phyloP scores from a whole-genome alignment of 345 rosid genomes.

The Noccaea bulbosa region DNA sequence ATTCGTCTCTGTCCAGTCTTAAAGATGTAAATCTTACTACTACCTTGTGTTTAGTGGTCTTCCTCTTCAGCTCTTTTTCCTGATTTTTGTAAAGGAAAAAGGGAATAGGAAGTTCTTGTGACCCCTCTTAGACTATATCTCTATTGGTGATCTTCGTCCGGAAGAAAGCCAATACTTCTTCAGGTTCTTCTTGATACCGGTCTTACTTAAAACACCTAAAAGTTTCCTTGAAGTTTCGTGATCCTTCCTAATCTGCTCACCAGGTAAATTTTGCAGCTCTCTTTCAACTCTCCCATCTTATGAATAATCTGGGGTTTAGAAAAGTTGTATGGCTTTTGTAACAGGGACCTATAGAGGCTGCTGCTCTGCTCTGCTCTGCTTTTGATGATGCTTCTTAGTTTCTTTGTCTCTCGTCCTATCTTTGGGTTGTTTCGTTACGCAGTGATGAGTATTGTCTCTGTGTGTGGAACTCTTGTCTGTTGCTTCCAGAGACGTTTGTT shows the following conservation, averaged over 20 bases:
- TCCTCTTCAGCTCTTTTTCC: conserved; percentile 55
- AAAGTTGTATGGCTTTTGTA: conserved; percentile 21
- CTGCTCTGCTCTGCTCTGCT: conserved; percentile 23
- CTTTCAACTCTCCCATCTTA: not conserved
- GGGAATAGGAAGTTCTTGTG: conserved; percentile 53
- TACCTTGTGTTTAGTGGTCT: conserved; percentile 42
- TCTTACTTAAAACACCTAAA: conserved; percentile 16
- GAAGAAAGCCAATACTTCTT: conserved; percentile 17
- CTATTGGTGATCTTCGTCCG: conserved; percentile 21
- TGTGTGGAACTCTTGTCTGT: conserved; percentile 27
- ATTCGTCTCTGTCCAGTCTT: conserved; percentile 34
- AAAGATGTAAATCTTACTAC: conserved; percentile 31
- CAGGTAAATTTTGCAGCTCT: conserved; percentile 33
- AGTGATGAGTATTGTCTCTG: conserved; percentile 15
- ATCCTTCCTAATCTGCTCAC: conserved; percentile 35
- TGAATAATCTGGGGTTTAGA: not conserved
- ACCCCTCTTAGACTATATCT: conserved; percentile 37
- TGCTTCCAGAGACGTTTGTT: conserved; percentile 10
- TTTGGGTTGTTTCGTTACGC: conserved; percentile 22
- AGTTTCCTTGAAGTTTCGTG: conserved; percentile 26
- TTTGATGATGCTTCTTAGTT: conserved; percentile 33
- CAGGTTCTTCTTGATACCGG: conserved; percentile 18
- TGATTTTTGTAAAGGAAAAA: conserved; percentile 70
- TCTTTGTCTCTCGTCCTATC: conserved; percentile 21
- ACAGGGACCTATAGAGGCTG: conserved; percentile 39